phyloP scores from a whole-genome alignment of 805 yeast genomes.

The Schwanniomyces pseudopolymorphus region DNA sequence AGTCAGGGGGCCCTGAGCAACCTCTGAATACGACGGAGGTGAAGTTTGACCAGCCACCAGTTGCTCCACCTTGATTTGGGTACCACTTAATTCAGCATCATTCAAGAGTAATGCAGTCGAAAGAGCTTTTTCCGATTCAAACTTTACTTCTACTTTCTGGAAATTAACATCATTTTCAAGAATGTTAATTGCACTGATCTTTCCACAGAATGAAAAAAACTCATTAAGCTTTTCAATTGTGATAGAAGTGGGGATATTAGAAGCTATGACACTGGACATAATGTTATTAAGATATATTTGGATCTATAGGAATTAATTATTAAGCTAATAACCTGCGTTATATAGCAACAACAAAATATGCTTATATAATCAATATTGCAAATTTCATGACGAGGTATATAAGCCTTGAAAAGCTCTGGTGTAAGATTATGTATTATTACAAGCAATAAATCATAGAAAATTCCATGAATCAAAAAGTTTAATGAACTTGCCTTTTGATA shows the following conservation, averaged over 20 bases:
- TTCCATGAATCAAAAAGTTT: too few species aligned
- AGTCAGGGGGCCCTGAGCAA: slow-evolving; percentile 7
- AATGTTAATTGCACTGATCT: slow-evolving; percentile 34
- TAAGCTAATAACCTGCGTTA: neutral
- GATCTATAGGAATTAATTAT: too few species aligned
- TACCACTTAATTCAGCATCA: slow-evolving; percentile 71
- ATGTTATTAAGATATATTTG: neutral
- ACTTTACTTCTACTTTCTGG: slow-evolving; percentile 48
- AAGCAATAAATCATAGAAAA: too few species aligned
- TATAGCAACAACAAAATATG: neutral
- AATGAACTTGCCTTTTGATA: too few species aligned
- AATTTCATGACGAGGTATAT: neutral
- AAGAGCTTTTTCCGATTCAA: slow-evolving; percentile 59
- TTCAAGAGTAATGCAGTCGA: slow-evolving; percentile 68
- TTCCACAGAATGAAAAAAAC: slow-evolving; percentile 76
- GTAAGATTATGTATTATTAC: too few species aligned
- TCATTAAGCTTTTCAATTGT: slow-evolving; percentile 54
- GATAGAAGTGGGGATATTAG: slow-evolving; percentile 53
- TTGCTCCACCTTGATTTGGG: slow-evolving; percentile 48
- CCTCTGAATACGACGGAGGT: slow-evolving; percentile 11
- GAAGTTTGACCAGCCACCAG: slow-evolving; percentile 3
- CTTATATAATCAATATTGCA: neutral
- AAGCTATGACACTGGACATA: slow-evolving; percentile 51
- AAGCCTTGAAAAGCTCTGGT: neutral
- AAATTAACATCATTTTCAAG: slow-evolving; percentile 29